Evolutionary conservation across 1,139 yeast genomes (phyloP).

Genomic region (Debaryomyces coudertii): DNA sequence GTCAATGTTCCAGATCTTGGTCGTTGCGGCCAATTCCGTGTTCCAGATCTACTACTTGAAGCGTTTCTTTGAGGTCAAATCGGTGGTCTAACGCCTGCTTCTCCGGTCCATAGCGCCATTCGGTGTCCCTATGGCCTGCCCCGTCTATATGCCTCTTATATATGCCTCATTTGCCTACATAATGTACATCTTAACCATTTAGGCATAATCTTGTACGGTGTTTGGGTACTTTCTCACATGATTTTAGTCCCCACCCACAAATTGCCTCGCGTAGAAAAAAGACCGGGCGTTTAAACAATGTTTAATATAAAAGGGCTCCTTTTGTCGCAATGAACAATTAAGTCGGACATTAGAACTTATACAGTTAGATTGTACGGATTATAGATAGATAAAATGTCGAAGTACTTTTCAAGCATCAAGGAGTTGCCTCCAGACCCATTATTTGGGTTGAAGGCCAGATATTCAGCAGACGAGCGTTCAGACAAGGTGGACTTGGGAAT

Average conservation of each 20-base stretch:
- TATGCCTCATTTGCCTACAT: neutral
- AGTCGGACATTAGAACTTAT: neutral
- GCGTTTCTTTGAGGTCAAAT: slow-evolving; percentile 93
- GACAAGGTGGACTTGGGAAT: slow-evolving; percentile 89
- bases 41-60: slow-evolving; percentile 94
- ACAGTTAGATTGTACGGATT: neutral
- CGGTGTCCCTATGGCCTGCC: neutral
- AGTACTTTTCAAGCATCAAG: slow-evolving; percentile 49
- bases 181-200: neutral
- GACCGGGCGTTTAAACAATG: neutral
- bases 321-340: neutral
- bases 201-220: neutral
- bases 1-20: slow-evolving; percentile 88
- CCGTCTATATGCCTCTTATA: slow-evolving; percentile 4
- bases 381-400: slow-evolving; percentile 31
- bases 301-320: neutral
- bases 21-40: slow-evolving; percentile 82
- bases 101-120: neutral
- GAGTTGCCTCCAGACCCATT: slow-evolving; percentile 77
- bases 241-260: slow-evolving; percentile 8
- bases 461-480: slow-evolving; percentile 60
- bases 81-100: slow-evolving; percentile 59
- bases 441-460: slow-evolving; percentile 82
- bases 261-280: slow-evolving; percentile 8
- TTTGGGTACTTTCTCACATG: slow-evolving; percentile 8